Percentiles rank a stretch among this genome's conserved stretches.
Conservation (phyloP, 192 early-diverging fungal species). For the Glomus cerebriforme region DNA sequence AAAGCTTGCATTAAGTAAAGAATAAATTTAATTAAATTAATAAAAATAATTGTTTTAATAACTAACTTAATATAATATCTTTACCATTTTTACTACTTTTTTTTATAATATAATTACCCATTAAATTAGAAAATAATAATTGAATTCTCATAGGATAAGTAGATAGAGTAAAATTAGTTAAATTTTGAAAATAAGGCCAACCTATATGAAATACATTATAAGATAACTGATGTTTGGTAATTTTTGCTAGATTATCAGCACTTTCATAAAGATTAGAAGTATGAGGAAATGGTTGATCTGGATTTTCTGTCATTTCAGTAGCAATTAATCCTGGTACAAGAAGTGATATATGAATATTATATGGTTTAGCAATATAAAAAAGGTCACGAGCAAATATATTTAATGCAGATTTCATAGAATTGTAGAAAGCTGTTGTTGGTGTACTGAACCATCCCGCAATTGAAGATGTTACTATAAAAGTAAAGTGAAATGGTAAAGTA, state of each 20-base stretch:
- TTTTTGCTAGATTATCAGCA: conserved; percentile 2
- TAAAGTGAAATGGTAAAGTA: background rate
- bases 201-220: background rate
- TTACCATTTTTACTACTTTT: too few relatives aligned
- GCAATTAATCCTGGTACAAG: conserved; percentile 34
- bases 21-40: too few relatives aligned
- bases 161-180: background rate
- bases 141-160: background rate
- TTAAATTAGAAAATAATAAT: background rate
- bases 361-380: conserved; percentile 20
- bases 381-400: conserved; percentile 35
- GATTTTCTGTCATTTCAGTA: conserved; percentile 26
- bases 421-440: conserved; percentile 24
- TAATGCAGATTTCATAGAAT: conserved; percentile 34
- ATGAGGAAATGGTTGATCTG: conserved; percentile 7
- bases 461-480: conserved; percentile 19
- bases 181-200: conserved; percentile 21
- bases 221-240: conserved; percentile 8
- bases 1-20: too few relatives aligned
- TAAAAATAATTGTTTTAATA: too few relatives aligned
- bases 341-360: conserved; percentile 26
- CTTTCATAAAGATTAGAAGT: background rate
- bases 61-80: too few relatives aligned
- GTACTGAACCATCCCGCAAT: background rate
- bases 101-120: background rate